These are phyloP conservation scores for Pontederia paniculata DNA, from an alignment of 176 grass and related monocot species.

Conservation along the genomic window DNA sequence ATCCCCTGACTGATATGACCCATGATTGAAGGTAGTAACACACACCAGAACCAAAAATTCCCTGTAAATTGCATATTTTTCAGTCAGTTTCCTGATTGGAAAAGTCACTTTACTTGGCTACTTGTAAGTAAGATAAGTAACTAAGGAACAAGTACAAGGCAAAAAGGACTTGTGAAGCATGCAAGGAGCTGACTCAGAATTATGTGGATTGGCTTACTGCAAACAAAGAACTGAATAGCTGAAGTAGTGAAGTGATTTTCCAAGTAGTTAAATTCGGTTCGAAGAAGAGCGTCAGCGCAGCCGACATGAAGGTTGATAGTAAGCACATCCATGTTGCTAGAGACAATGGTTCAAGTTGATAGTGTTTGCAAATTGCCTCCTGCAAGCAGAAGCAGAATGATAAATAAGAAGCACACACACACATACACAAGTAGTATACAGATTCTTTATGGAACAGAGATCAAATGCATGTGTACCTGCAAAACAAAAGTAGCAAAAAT, in stretches of 20 bases:
- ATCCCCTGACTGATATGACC: constrained; percentile 43
- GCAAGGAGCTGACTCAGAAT: too few species aligned
- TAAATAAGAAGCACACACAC: constrained; percentile 44
- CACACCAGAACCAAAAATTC: constrained; percentile 45
- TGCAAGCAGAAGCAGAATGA: not conserved
- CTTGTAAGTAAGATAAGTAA: not conserved
- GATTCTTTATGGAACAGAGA: not conserved
- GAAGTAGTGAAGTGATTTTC: constrained; percentile 35
- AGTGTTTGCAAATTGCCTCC: constrained; percentile 56
- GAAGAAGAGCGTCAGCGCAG: constrained; percentile 22
- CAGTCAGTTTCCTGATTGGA: not conserved
- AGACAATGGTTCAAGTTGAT: constrained; percentile 35
- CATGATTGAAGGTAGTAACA: constrained; percentile 64
- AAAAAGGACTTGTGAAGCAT: too few species aligned
- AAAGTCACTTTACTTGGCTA: not conserved
- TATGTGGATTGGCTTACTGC: constrained; percentile 28
- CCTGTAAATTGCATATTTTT: constrained; percentile 16
- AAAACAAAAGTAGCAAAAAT: constrained; percentile 39
- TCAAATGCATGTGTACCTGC: constrained; percentile 21
- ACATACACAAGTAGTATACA: constrained; percentile 22
- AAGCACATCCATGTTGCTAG: constrained; percentile 64
- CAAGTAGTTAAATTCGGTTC: constrained; percentile 29
- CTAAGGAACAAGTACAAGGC: not conserved
- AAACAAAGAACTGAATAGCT: constrained; percentile 36
- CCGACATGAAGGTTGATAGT: constrained; percentile 36